These are phyloP conservation scores for Kuraishia borneana DNA, from an alignment of 805 yeast genomes.

Conservation along the genomic window DNA sequence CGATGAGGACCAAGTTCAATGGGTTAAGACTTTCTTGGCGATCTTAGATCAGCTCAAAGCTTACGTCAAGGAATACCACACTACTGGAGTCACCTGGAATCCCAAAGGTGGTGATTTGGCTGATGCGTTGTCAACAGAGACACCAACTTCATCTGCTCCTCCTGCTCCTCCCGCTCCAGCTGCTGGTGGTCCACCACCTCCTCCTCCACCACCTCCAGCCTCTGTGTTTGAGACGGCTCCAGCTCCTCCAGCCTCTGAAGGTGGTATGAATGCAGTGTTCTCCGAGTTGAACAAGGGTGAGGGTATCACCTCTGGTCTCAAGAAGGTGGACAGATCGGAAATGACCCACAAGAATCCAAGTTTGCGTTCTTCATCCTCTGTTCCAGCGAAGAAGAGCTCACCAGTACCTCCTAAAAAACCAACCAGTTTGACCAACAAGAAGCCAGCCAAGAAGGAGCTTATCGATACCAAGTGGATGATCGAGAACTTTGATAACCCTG, in stretches of 20 bases:
- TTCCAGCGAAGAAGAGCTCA: constrained; percentile 34
- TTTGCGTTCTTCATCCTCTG: constrained; percentile 48
- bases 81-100: constrained; percentile 82
- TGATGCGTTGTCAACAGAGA: constrained; percentile 27
- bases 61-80: constrained; percentile 68
- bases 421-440: constrained; percentile 33
- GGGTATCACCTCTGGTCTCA: constrained; percentile 70
- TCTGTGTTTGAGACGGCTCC: constrained; percentile 39
- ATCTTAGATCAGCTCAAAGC: constrained; percentile 60
- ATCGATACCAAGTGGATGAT: constrained; percentile 84
- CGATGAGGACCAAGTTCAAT: constrained; percentile 58
- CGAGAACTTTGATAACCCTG: constrained; percentile 59
- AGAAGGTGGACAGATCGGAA: constrained; percentile 86
- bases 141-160: constrained; percentile 13
- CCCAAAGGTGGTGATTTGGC: constrained; percentile 46
- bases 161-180: constrained; percentile 26
- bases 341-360: constrained; percentile 91
- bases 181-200: constrained; percentile 54
- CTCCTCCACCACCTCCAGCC: constrained; percentile 88
- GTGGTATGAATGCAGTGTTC: constrained; percentile 69
- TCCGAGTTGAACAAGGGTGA: constrained; percentile 85
- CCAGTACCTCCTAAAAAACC: constrained; percentile 87
- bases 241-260: constrained; percentile 18
- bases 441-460: constrained; percentile 55
- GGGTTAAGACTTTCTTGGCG: constrained; percentile 62